Evolutionary conservation across 352 stramenopile genomes (phyloP).

Genomic region (Globisporangium sylvaticum): DNA sequence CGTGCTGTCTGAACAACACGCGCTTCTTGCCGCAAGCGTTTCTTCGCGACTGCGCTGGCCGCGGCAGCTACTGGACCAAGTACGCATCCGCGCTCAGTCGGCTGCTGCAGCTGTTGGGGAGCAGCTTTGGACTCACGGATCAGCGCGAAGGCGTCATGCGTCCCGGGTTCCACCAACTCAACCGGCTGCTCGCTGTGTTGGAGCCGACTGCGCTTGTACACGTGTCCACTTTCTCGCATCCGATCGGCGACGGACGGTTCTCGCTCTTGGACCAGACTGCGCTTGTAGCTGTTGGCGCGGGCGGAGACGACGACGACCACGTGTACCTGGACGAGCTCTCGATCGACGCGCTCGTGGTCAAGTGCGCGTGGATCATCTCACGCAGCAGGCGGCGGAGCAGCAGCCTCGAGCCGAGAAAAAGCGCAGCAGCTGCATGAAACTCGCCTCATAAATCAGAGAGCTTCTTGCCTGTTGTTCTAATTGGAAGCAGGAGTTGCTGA

Average conservation of each 20-base stretch:
- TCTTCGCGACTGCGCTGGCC: constrained; percentile 52
- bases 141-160: constrained; percentile 53
- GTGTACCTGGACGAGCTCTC: constrained; percentile 16
- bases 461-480: not conserved
- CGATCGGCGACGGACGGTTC: constrained; percentile 26
- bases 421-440: constrained; percentile 12
- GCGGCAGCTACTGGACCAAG: constrained; percentile 55
- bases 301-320: not conserved
- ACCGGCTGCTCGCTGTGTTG: constrained; percentile 45
- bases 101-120: constrained; percentile 56
- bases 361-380: constrained; percentile 23
- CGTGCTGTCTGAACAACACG: constrained; percentile 50
- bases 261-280: constrained; percentile 8
- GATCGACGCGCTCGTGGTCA: constrained; percentile 12
- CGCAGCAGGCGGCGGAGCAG: constrained; percentile 10
- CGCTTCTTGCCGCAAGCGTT: constrained; percentile 39
- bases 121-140: constrained; percentile 49
- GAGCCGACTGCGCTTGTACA: constrained; percentile 17
- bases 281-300: constrained; percentile 11
- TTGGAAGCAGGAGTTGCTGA: not conserved
- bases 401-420: constrained; percentile 14
- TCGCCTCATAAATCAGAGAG: not conserved
- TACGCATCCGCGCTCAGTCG: constrained; percentile 55
- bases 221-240: not conserved
- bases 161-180: constrained; percentile 65